These are phyloP conservation scores for Ceratocystis alfenasii DNA, from an alignment of 2,329 filamentous ascomycete species.

Conservation along the genomic window DNA sequence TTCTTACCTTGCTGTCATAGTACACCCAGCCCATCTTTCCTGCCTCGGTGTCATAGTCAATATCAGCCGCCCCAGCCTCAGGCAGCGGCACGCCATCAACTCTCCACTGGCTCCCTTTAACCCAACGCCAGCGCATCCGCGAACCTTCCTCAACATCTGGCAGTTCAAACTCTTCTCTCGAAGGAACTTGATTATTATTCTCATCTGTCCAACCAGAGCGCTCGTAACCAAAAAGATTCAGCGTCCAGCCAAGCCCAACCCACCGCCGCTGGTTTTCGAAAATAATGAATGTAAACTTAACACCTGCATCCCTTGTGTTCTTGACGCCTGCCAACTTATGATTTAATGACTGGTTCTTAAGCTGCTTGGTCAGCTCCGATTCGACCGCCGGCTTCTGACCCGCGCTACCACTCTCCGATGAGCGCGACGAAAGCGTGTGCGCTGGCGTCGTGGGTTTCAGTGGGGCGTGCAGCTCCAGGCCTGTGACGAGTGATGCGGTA, in stretches of 20 bases:
- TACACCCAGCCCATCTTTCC: conserved; percentile 82
- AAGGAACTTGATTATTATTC: conserved; percentile 68
- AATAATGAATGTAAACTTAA: conserved; percentile 91
- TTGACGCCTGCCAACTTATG: conserved; percentile 4
- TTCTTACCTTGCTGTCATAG: conserved; percentile 82
- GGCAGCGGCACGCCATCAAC: conserved; percentile 58
- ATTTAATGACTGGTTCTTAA: conserved; percentile 27
- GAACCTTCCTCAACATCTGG: conserved; percentile 50
- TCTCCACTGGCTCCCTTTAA: conserved; percentile 70
- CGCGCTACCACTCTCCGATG: conserved; percentile 25
- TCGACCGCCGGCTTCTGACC: conserved; percentile 26
- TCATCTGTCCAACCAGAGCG: conserved; percentile 90
- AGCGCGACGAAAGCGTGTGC: conserved; percentile 22
- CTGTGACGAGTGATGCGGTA: conserved; percentile 61
- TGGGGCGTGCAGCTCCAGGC: conserved; percentile 56
- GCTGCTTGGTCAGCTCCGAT: conserved; percentile 38
- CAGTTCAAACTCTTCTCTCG: conserved; percentile 57
- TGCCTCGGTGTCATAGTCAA: conserved; percentile 46
- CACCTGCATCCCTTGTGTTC: conserved; percentile 52
- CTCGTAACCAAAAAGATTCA: conserved; percentile 81
- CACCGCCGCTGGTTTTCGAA: conserved; percentile 95
- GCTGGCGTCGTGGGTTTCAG: conserved; percentile 27
- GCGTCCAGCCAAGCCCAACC: conserved; percentile 91
- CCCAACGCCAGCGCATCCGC: conserved; percentile 59
- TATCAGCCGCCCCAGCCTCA: conserved; percentile 36